Evolutionary conservation across 257 asterid genomes (phyloP).

Genomic region (Solanum chiquidenum): DNA sequence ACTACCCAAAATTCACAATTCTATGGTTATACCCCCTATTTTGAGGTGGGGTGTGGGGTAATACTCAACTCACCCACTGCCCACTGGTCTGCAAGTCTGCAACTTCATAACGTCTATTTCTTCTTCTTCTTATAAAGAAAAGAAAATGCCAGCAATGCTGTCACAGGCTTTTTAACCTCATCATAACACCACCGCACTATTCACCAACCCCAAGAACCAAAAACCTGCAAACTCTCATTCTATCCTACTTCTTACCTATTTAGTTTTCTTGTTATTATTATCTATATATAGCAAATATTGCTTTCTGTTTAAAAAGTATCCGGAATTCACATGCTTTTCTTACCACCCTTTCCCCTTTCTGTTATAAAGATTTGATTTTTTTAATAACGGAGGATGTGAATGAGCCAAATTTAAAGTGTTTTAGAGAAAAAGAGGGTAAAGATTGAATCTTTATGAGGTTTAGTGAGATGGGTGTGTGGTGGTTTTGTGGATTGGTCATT

Average conservation of each 20-base stretch:
- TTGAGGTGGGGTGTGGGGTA: background rate
- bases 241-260: background rate
- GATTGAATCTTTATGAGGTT: background rate
- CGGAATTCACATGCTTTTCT: slow-evolving; percentile 51
- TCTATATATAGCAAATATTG: slow-evolving; percentile 4
- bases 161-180: background rate
- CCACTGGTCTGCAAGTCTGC: background rate
- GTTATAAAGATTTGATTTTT: background rate
- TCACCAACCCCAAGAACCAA: background rate
- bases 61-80: background rate
- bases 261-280: slow-evolving; percentile 3
- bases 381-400: background rate
- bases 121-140: slow-evolving; percentile 9
- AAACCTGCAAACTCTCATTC: slow-evolving; percentile 5
- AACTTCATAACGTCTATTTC: slow-evolving; percentile 36
- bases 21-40: slow-evolving; percentile 3
- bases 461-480: slow-evolving; percentile 27
- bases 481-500: slow-evolving; percentile 28
- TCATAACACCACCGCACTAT: background rate
- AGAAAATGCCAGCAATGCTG: slow-evolving; percentile 13
- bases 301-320: slow-evolving; percentile 28
- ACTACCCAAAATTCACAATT: background rate
- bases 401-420: background rate
- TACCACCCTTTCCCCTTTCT: background rate
- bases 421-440: background rate